Evolutionary conservation across 805 yeast species (phyloP), one percentile per base, ranked within the genome.

Genomic region (Wickerhamomyces pijperi): DNA sequence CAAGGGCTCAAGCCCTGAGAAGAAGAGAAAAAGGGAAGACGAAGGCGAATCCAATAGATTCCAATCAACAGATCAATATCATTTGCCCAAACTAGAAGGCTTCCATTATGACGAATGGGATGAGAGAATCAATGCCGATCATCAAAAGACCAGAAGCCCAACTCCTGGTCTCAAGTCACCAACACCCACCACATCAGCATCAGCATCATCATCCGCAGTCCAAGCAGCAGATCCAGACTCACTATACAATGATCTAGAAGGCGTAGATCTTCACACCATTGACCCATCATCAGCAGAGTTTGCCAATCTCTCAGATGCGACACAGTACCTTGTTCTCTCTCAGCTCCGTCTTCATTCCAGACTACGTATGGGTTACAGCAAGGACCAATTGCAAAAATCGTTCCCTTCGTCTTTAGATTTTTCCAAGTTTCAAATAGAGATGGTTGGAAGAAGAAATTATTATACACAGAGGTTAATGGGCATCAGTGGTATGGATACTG

Each of bases 351-450:
- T 87, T 19, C 71, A 86, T 44, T 88, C 97, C 0, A 64, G 99
- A 42, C 69, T 92, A 55, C 76, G 99, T 62, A 80, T 92, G 95
- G 99, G 99, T 1, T 88, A 83, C 53, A 68, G 90, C 0, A 84
- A 87, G 41, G 87, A 83, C n/a, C 97, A 92, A 52, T 64, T 92
- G 28, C 83, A 84, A 46, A 63, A 72, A 4, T 62, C 86, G 39
- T 92, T 90, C 50, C 94, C 96, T 0, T 69, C 83, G 50, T 76
- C 88, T 39, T 70, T 84, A 74, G 96, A 87, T 43, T 92, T 92
- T 51, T 87, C 97, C 15, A 79, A 73, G 49, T 92, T 92, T 57
- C 99, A 92, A 57, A 84, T 92, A 44, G 78, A 83, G 49, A 83
- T 90, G 74, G 97, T 92, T 1, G 82, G 85, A 48, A 86, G 86